Base-by-base conservation (phyloP, 2,329 filamentous ascomycete species). In the Aspergillus novofumigatus region DNA sequence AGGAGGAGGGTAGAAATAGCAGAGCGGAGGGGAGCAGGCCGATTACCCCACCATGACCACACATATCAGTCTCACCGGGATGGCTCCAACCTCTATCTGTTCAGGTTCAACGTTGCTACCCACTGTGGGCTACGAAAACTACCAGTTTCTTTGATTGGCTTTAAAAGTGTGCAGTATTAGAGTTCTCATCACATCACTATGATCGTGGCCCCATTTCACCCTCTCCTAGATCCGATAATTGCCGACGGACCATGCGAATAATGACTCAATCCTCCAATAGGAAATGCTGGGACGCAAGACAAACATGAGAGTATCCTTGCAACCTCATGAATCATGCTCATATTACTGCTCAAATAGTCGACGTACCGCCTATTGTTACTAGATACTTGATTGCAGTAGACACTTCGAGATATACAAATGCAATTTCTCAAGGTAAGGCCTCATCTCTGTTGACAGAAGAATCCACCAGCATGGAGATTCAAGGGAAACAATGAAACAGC, bases 1-100 rank as follows among this genome's bases (percentile, higher is more conserved):
- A 54, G 35, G 28, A 41, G 47, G 32, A 45, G 59, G 65, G 65
- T 59, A 57, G 60, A 61, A 63, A 63, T 63, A 66, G 45, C 47
- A 48, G 21, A 2, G 6, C 42, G 42, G 42, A 45, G 56, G 58
- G 52, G 57, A 52, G 35, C 26, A 51, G 51, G 53, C 53, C 21
- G 50, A 35, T 55, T 6, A 47, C 44, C 44, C 44, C 44, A 47
- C 44, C 44, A 47, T 25, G 20, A 21, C n/a, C 42, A 45, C 42
- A 45, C 21, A 3, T 29, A 11, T 29, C 28, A 29, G 28, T 29
- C 28, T 29, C 28, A 29, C 28, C 28, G 28, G 28, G 28, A 29
- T 29, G 10, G 9, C 9, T 9, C 8, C 28, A 29, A 10, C 28
- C 28, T 29, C 9, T 4, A 11, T 29, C 28, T 29, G 4, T 11